Base-by-base conservation (phyloP, 371 early-diverging fungal genomes). In the Phascolomyces articulosus region DNA sequence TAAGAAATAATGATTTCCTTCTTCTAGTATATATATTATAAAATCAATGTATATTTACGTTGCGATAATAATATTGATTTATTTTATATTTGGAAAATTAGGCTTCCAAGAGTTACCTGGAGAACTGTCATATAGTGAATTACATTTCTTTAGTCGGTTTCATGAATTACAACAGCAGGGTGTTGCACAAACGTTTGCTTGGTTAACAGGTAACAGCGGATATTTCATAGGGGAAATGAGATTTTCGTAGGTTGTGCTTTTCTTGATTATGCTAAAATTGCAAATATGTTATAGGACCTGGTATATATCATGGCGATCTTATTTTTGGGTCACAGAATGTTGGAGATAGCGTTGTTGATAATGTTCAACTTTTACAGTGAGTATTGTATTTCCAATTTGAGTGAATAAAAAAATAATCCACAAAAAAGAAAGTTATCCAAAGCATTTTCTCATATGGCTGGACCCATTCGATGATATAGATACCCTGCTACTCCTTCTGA, bases 251-350 rank as follows among this genome's bases (percentile, higher is more conserved):
- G n/a, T n/a, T n/a, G n/a, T n/a, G n/a, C n/a, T n/a, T n/a, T 44
- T 4, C 8, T 15, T 44, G 6, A 15, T 13, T 44, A 44, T n/a
- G 16, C 44, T 44, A 18, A 9, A 29, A 48, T 28, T n/a, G 29
- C 31, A 40, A 65, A 75, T 31, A 27, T 18, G 1, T 47, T 10
- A 13, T 60, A 74, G 91, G 83, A 7, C 85, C 91, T 40, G 97
- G 97, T 55, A 85, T 96, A 9, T 96, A 91, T 71, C 88, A 87
- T 66, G 95, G 96, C 40, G 83, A 87, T 38, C 79, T 96, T 6
- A 86, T 87, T 2, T 92, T 91, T 79, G 90, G 91, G 0, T 87
- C 88, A 1, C 91, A 93, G 67, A 81, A 84, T 49, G 64, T 82
- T 16, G 91, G 93, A 4, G 95, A 93, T 62, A 90, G 90, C 60